Evolutionary conservation across 495 filamentous ascomycete species (phyloP).

Genomic region (Halenospora varia): DNA sequence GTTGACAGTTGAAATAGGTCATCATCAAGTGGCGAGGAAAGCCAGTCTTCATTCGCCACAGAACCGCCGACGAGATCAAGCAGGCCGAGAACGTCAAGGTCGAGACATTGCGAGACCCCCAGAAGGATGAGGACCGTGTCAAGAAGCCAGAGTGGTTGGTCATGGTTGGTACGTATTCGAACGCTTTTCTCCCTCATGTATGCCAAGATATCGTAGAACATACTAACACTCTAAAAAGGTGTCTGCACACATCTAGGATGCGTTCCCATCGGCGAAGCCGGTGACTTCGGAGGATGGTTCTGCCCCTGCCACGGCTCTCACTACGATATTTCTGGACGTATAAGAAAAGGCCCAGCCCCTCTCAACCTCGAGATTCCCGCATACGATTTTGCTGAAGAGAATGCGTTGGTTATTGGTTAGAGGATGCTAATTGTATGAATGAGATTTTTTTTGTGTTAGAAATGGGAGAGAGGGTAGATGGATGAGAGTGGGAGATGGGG

Average conservation of each 20-base stretch:
- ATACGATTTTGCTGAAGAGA: slow-evolving; percentile 84
- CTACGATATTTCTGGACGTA: slow-evolving; percentile 98
- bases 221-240: slow-evolving; percentile 47
- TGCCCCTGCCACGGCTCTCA: slow-evolving; percentile 99
- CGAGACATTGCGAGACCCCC: slow-evolving; percentile 79
- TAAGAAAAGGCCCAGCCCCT: slow-evolving; percentile 92
- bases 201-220: too few species aligned
- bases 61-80: slow-evolving; percentile 80
- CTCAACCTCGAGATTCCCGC: slow-evolving; percentile 92
- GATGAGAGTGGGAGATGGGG: not conserved
- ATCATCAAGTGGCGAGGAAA: slow-evolving; percentile 99
- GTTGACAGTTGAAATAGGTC: slow-evolving; percentile 50
- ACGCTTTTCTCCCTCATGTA: too few species aligned
- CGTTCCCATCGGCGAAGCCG: slow-evolving; percentile 97
- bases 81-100: slow-evolving; percentile 78
- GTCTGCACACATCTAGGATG: slow-evolving; percentile 99
- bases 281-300: slow-evolving; percentile 99
- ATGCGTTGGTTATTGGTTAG: slow-evolving; percentile 77
- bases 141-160: slow-evolving; percentile 98
- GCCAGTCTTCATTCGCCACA: slow-evolving; percentile 99
- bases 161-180: slow-evolving; percentile 72
- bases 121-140: slow-evolving; percentile 86
- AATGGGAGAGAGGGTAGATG: not conserved
- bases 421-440: slow-evolving; percentile 14
- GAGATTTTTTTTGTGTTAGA: slow-evolving; percentile 9